Conservation (phyloP, 108 stramenopile species). For the Fistulifera pelliculosa region DNA sequence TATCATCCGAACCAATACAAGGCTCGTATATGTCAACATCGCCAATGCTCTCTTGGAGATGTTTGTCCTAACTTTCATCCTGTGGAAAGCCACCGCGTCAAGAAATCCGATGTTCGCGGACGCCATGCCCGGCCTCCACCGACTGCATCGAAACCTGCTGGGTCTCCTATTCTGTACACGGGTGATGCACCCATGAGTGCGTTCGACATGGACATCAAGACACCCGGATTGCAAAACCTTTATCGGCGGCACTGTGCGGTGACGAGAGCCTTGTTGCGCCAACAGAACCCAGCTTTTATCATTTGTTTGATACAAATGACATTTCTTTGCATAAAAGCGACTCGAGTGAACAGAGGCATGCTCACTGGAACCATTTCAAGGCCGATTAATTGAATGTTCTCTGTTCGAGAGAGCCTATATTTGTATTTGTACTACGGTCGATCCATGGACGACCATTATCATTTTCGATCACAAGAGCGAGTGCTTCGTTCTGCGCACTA, state of each 20-base stretch:
- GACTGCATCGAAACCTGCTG: conserved; percentile 2
- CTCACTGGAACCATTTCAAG: too few relatives aligned
- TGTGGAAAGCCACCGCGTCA: conserved; percentile 14
- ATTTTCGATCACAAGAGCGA: too few relatives aligned
- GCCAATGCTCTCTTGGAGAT: conserved; percentile 48
- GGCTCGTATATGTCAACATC: conserved; percentile 34
- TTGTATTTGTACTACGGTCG: too few relatives aligned
- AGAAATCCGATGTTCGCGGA: conserved; percentile 21
- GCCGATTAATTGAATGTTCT: too few relatives aligned
- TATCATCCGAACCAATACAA: conserved; percentile 76
- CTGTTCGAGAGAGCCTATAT: too few relatives aligned
- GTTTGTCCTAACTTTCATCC: conserved; percentile 66
- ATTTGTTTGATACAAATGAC: too few relatives aligned
- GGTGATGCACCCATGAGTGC: conserved; percentile 68
- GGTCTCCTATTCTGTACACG: conserved; percentile 70
- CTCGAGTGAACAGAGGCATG: too few relatives aligned
- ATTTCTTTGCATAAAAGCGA: too few relatives aligned
- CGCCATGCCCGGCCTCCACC: conserved; percentile 33
- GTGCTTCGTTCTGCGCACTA: too few relatives aligned
- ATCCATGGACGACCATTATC: too few relatives aligned
- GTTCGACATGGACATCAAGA: conserved; percentile 52
- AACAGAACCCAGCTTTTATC: background rate
- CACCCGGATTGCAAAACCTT: conserved; percentile 71
- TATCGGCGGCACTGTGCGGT: conserved; percentile 63
- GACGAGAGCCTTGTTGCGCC: conserved; percentile 22